Evolutionary conservation across 2,329 filamentous ascomycete species (phyloP).

Genomic region (Botrytis paeoniae): DNA sequence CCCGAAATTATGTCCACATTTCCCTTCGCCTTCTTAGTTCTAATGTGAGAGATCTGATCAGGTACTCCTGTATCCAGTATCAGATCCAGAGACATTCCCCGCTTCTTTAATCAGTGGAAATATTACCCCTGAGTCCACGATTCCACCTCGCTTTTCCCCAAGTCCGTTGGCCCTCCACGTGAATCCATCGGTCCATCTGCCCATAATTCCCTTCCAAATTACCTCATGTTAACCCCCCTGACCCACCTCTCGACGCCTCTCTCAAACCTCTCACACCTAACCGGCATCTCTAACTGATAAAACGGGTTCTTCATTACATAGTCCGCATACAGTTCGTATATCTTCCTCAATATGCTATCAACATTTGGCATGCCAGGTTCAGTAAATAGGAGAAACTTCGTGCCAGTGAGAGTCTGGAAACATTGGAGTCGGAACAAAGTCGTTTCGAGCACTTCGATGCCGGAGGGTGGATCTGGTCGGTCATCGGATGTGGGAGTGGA

Average conservation of each 20-base stretch:
- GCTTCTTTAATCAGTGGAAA: background rate
- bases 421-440: constrained; percentile 94
- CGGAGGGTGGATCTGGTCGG: constrained; percentile 65
- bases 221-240: constrained; percentile 59
- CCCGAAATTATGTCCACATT: constrained; percentile 6
- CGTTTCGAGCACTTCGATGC: constrained; percentile 88
- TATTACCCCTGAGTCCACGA: background rate
- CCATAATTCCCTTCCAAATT: background rate
- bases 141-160: background rate
- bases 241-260: constrained; percentile 79
- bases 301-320: constrained; percentile 99
- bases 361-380: constrained; percentile 72
- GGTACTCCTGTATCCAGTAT: background rate
- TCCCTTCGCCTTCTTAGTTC: too few species aligned
- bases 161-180: background rate
- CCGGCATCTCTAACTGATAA: constrained; percentile 96
- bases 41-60: background rate
- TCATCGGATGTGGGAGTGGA: constrained; percentile 47
- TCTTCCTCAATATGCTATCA: constrained; percentile 75
- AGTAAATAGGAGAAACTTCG: constrained; percentile 93
- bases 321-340: constrained; percentile 94
- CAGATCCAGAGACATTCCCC: too few species aligned
- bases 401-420: constrained; percentile 91
- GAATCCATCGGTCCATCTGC: background rate
- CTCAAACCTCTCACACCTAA: constrained; percentile 94